phyloP scores from a whole-genome alignment of 2,329 filamentous ascomycete species.

The Claviceps maximensis region DNA sequence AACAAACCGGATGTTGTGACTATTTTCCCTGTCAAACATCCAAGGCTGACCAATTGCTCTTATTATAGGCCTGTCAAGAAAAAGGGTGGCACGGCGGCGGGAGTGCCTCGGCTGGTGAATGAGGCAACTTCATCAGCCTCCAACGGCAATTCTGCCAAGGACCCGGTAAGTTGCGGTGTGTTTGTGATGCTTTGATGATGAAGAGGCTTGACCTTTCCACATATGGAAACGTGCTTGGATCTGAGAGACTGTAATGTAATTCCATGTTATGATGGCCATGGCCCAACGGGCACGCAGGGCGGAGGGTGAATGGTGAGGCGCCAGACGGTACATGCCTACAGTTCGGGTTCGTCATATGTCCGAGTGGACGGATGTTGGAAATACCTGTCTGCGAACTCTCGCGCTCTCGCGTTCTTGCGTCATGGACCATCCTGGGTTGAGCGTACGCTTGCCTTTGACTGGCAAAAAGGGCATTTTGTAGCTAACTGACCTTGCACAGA shows the following conservation, averaged over 20 bases:
- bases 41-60: background rate
- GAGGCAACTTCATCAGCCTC: constrained; percentile 46
- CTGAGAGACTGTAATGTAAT: background rate
- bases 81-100: constrained; percentile 54
- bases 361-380: too few species aligned
- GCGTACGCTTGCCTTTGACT: background rate
- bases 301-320: too few species aligned
- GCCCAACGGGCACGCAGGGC: too few species aligned
- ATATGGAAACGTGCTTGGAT: background rate
- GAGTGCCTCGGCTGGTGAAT: constrained; percentile 51
- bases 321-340: too few species aligned
- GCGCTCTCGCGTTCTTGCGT: background rate
- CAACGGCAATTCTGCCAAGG: constrained; percentile 38
- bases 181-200: background rate
- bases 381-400: too few species aligned
- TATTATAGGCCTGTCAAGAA: constrained; percentile 56
- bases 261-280: background rate
- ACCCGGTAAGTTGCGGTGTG: constrained; percentile 34
- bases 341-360: too few species aligned
- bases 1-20: too few species aligned
- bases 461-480: constrained; percentile 1
- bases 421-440: background rate
- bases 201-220: too few species aligned
- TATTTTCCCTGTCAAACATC: too few species aligned
- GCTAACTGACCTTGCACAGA: constrained; percentile 21